Evolutionary conservation across 225 moss, liverwort and hornwort species (phyloP).

Genomic region (Climacium dendroides): DNA sequence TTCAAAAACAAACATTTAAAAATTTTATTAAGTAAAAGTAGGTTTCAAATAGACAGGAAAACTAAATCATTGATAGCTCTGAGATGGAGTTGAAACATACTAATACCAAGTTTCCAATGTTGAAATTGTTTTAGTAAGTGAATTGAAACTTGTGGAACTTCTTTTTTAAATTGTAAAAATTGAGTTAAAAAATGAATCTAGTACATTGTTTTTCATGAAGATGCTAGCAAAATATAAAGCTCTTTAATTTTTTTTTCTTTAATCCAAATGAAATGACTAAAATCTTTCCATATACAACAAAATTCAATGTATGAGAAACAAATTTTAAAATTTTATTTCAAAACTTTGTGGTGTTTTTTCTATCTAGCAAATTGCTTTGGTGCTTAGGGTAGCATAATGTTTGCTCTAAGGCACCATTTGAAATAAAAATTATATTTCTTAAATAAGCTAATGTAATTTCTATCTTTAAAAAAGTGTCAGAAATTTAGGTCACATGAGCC

Average conservation of each 20-base stretch:
- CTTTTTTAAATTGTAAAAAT: not conserved
- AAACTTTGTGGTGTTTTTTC: accelerated
- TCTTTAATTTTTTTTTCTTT: not conserved
- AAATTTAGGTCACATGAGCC: too few species aligned
- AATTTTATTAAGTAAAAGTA: not conserved
- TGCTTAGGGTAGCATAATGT: accelerated
- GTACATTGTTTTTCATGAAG: not conserved
- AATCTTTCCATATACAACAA: not conserved
- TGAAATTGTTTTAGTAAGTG: not conserved
- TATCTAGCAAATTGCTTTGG: accelerated
- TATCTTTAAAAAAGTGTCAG: not conserved
- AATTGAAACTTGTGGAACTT: not conserved
- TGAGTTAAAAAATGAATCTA: not conserved
- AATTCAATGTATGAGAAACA: not conserved
- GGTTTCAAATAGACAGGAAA: not conserved
- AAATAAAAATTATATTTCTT: not conserved
- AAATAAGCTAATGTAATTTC: not conserved
- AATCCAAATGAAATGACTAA: not conserved
- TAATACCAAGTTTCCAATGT: not conserved
- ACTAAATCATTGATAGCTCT: not conserved
- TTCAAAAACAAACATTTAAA: not conserved
- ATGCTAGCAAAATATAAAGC: not conserved
- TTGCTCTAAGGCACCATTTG: accelerated
- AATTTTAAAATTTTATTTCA: not conserved
- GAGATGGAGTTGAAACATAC: not conserved